Conservation (phyloP, 1,139 yeast species). For the Scheffersomyces segobiensis region DNA sequence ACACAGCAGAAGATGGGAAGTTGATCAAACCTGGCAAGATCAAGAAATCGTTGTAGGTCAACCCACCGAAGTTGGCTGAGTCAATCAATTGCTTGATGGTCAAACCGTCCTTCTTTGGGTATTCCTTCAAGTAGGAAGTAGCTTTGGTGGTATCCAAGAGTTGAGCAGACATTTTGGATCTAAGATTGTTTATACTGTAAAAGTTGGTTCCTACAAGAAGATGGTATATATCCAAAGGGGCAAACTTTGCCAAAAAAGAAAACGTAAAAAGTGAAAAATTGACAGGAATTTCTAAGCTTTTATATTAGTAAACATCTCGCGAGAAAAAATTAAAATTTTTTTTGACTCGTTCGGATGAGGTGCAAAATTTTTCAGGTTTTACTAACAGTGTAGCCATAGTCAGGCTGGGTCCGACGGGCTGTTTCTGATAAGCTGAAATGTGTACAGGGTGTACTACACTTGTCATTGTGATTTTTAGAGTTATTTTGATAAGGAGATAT, state of each 20-base stretch:
- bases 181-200: not conserved
- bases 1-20: constrained; percentile 78
- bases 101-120: constrained; percentile 79
- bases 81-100: constrained; percentile 85
- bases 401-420: not conserved
- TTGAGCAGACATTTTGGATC: constrained; percentile 20
- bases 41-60: constrained; percentile 95
- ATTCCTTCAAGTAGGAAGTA: constrained; percentile 61
- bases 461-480: too few relatives aligned
- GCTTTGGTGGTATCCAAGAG: constrained; percentile 65
- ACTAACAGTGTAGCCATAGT: not conserved
- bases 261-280: constrained; percentile 11
- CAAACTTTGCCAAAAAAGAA: constrained; percentile 48
- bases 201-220: constrained; percentile 1
- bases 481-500: too few relatives aligned
- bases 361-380: not conserved
- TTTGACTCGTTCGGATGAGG: constrained; percentile 7
- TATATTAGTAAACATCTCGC: not conserved
- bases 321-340: constrained; percentile 6
- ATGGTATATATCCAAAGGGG: constrained; percentile 23
- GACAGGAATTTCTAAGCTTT: constrained; percentile 3
- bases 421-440: not conserved
- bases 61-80: constrained; percentile 88
- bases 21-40: constrained; percentile 93
- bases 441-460: not conserved